Percentiles rank a stretch among this genome's conserved stretches.
Conservation (phyloP, 257 asterid species). For the Striga asiatica region DNA sequence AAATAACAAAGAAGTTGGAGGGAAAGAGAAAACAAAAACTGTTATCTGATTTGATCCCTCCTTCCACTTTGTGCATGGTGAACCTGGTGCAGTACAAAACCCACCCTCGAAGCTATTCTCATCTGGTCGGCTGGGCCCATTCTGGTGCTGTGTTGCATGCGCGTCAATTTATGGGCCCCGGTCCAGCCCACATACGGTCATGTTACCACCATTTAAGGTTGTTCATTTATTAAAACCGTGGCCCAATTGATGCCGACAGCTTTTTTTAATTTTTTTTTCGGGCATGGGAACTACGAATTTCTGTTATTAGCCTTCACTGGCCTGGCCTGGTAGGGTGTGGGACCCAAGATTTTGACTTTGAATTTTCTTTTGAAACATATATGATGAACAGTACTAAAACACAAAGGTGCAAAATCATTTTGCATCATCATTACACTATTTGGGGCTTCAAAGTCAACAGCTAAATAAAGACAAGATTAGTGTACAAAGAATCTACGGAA, state of each 20-base stretch:
- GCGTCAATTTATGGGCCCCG: neutral
- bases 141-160: conserved; percentile 11
- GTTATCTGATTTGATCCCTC: too few species aligned
- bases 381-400: neutral
- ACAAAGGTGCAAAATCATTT: neutral
- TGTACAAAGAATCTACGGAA: too few species aligned
- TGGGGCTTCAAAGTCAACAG: neutral
- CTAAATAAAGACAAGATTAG: conserved; percentile 1
- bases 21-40: too few species aligned
- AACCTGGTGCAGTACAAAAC: too few species aligned
- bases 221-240: neutral
- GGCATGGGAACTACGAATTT: neutral
- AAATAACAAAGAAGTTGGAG: too few species aligned
- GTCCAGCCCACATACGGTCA: neutral
- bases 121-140: neutral
- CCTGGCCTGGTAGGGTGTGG: neutral
- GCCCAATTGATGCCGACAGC: neutral
- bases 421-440: neutral
- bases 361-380: too few species aligned
- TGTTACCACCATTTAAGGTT: conserved; percentile 13
- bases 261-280: neutral
- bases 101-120: too few species aligned
- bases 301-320: neutral
- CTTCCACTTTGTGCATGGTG: too few species aligned
- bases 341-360: conserved; percentile 9